These are phyloP conservation scores for Pleurozium schreberi DNA, from an alignment of 225 moss, liverwort and hornwort genomes.

Conservation along the genomic window DNA sequence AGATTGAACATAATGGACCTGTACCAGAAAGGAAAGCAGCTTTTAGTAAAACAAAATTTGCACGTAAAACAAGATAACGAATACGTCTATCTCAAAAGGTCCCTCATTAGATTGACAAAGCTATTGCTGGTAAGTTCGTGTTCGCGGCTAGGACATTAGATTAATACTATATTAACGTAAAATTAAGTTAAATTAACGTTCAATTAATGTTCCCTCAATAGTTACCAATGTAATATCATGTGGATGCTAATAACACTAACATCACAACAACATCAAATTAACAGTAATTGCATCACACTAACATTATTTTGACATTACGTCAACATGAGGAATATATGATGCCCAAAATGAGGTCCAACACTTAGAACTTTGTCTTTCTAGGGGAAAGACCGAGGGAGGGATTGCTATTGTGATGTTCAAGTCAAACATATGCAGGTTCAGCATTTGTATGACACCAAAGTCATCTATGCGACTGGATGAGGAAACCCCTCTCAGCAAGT, in stretches of 20 bases:
- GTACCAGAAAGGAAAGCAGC: neutral
- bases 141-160: neutral
- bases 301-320: neutral
- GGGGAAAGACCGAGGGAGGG: neutral
- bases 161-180: neutral
- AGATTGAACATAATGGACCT: slow-evolving; percentile 90
- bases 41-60: neutral
- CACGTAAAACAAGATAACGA: neutral
- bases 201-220: neutral
- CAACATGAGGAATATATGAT: neutral
- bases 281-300: neutral
- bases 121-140: neutral
- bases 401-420: neutral
- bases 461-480: neutral
- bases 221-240: neutral
- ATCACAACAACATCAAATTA: neutral
- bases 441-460: neutral
- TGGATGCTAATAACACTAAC: neutral
- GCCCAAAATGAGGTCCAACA: neutral
- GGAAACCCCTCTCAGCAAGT: neutral
- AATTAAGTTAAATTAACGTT: neutral
- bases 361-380: neutral
- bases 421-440: neutral
- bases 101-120: neutral
- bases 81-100: neutral